Evolutionary conservation across 1,284 basidiomycete genomes (phyloP), one percentile per base, ranked within the genome.

Genomic region (Cryptococcus sp.): DNA sequence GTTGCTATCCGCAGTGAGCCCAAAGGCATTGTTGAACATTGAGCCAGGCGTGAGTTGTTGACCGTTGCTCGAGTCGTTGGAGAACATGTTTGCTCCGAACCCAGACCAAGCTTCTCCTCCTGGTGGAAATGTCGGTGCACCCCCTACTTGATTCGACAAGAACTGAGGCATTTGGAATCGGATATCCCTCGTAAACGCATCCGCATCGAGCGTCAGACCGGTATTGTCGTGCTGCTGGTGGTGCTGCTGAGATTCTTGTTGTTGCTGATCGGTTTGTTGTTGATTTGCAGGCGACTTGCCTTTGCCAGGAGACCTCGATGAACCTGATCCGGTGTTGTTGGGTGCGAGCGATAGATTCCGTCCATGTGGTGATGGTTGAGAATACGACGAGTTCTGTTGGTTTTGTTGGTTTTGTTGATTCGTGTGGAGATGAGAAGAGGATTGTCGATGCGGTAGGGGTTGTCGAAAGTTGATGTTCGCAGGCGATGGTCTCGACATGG

Each of bases 61-160:
- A 14, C 43, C 45, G 11, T 40, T 45, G 14, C 42, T 24, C 2
- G 12, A 22, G n/a, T 44, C 48, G 23, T 34, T 34, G 16, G 38
- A 42, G 42, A 65, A 60, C 22, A 62, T 32, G 40, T 54, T 52
- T 23, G 62, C 54, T 11, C 56, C 53, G 47, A 63, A 67, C 1
- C 67, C 69, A 7, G 61, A 60, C 67, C 67, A 71, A 11, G 65
- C 69, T 47, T 71, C 67, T 34, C 65, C 65, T 10, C 67, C 69
- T 3, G 64, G 60, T 25, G 69, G 67, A 50, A 65, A 66, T 0
- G 64, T 59, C 1, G 65, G 62, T 19, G 62, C 60, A 2, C 62
- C 62, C 2, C 57, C 53, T 0, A 60, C 53, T 18, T 60, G 58
- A 40, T 63, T 65, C 0, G 66, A 57, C 31, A 69, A 47, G 50